phyloP scores from a whole-genome alignment of 768 basidiomycete species.

The Pulveroboletus sp. region DNA sequence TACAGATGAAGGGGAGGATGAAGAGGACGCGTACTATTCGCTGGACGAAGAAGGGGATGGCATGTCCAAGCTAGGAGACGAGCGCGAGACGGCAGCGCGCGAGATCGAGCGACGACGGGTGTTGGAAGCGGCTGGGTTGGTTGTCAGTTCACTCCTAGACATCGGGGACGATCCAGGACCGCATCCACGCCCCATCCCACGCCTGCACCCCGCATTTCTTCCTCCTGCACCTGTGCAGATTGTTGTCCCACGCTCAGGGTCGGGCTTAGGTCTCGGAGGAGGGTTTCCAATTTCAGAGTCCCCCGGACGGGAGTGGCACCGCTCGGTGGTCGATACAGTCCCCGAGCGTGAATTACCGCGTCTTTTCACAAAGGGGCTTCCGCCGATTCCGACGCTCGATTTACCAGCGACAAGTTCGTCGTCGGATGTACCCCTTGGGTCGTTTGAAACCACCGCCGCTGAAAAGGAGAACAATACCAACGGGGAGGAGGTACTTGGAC shows the following conservation, averaged over 20 bases:
- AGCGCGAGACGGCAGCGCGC: conserved; percentile 48
- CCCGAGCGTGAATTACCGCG: conserved; percentile 16
- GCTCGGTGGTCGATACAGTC: conserved; percentile 21
- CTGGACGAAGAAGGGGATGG: conserved; percentile 26
- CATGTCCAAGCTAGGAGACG: conserved; percentile 1
- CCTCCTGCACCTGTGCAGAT: not conserved
- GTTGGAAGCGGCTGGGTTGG: conserved; percentile 83
- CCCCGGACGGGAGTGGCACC: conserved; percentile 23
- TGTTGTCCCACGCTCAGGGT: conserved; percentile 1
- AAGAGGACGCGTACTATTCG: conserved; percentile 32
- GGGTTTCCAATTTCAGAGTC: conserved; percentile 39
- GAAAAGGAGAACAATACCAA: no score
- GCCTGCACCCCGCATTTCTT: no score
- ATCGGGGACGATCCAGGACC: not conserved
- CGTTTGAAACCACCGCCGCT: not conserved
- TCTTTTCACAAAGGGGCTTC: conserved; percentile 46
- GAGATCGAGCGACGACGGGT: conserved; percentile 76
- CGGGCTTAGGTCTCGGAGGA: conserved; percentile 23
- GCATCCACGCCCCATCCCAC: not conserved
- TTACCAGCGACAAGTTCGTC: conserved; percentile 18
- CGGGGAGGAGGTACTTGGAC: not conserved
- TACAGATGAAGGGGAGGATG: conserved; percentile 27
- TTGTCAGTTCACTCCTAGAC: conserved; percentile 44
- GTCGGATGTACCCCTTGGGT: not conserved
- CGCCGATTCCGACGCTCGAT: conserved; percentile 41